Evolutionary conservation across 345 rosid genomes (phyloP).

Genomic region (Erucastrum elatum): DNA sequence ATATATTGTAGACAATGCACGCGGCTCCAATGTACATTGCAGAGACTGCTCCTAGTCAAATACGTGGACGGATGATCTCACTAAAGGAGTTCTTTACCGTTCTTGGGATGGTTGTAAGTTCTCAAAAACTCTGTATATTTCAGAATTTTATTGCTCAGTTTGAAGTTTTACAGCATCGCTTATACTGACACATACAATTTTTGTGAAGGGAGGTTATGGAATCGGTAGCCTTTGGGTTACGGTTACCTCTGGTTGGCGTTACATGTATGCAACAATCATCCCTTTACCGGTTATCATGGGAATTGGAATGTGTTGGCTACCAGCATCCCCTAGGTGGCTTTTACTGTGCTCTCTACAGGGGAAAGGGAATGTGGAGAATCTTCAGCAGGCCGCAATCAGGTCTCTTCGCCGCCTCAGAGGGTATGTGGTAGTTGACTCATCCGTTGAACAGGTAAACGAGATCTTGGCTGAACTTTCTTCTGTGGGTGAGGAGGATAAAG

Average conservation of each 20-base stretch:
- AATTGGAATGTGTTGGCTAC: conserved; percentile 94
- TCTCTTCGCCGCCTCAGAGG: conserved; percentile 80
- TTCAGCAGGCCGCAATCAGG: background rate
- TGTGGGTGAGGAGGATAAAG: conserved; percentile 72
- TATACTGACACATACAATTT: background rate
- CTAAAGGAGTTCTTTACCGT: conserved; percentile 95
- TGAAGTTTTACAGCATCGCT: too few species aligned
- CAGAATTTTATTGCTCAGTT: background rate
- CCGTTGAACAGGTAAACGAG: conserved; percentile 68
- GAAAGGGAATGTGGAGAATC: conserved; percentile 58
- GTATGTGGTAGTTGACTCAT: conserved; percentile 60
- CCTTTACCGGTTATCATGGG: conserved; percentile 87
- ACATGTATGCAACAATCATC: conserved; percentile 78
- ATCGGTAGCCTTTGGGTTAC: conserved; percentile 84
- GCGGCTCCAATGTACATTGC: conserved; percentile 99
- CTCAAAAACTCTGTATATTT: too few species aligned
- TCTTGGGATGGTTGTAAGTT: conserved; percentile 99
- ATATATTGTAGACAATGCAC: conserved; percentile 77
- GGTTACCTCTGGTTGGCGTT: conserved; percentile 83
- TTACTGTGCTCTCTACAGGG: conserved; percentile 73
- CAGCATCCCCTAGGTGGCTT: conserved; percentile 95
- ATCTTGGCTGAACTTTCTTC: conserved; percentile 65
- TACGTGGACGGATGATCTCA: conserved; percentile 89
- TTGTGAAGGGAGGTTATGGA: conserved; percentile 83
- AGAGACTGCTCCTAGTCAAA: conserved; percentile 89